Evolutionary conservation across 2,329 filamentous ascomycete species (phyloP), one percentile per base, ranked within the genome.

Genomic region (Didymella arachidicola): DNA sequence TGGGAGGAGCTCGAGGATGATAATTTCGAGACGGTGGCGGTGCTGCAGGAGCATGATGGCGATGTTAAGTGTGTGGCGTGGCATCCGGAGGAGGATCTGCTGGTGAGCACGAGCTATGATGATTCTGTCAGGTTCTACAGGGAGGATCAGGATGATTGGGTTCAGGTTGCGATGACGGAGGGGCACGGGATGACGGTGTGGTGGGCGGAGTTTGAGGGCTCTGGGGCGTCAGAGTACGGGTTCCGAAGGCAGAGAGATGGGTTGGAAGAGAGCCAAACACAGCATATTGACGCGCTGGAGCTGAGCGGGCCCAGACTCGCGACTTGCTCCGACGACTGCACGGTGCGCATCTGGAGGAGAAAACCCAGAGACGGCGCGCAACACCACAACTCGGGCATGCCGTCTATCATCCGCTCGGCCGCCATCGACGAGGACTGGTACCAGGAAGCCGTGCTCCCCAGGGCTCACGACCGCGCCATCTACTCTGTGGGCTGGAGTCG

Each of bases 1-100:
- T 99, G 95, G 95, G 95, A 99, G 78, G 95, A 98, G 75, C 86
- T 97, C 53, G 90, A 89, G 16, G 93, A 96, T 54, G 94, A 97
- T 75, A 95, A 98, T 75, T 98, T 93, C 81, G 95, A 99, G 83
- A 98, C 95, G 1, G 88, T 98, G 16, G 95, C 94, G 0, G 94
- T 98, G 52, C 83, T 98, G 71, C 92, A 91, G 78, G 95, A 98
- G 79, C 95, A 99, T 75, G 90, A 93, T 45, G 93, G 91, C 22
- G 95, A 99, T 78, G 93, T 99, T 66, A 99, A 99, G 77, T 92
- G 88, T 64, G 91, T 99, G 1, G 87, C 88, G 2, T 99, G 95
- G 95, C 93, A 95, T 74, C 92, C 92, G 0, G 87, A 88, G 52
- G 85, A 85, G 69, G 79, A 97, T 65, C 84, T 95, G 45, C 84